Percentiles rank a stretch among this genome's conserved stretches.
Conservation (phyloP, 768 basidiomycete species). For the Cantharellus cinnabarinus region DNA sequence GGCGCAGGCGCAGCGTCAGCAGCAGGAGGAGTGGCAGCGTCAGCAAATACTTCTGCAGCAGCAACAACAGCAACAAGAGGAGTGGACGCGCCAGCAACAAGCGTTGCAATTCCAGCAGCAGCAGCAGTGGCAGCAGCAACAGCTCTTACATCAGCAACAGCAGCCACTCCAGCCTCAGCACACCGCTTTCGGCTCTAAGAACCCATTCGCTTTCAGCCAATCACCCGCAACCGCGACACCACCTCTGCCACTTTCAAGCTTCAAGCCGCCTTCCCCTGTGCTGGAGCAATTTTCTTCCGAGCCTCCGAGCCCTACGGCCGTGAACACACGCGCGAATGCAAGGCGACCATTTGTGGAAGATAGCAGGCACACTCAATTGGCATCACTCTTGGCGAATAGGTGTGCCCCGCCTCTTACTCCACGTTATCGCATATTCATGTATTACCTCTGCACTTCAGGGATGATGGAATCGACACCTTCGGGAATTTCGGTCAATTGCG, state of each 20-base stretch:
- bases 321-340: slow-evolving; percentile 11
- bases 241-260: slow-evolving; percentile 9
- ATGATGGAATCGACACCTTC: slow-evolving; percentile 90
- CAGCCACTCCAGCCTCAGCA: slow-evolving; percentile 18
- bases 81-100: slow-evolving; percentile 19
- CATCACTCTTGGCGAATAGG: slow-evolving; percentile 62
- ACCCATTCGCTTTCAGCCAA: slow-evolving; percentile 58
- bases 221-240: slow-evolving; percentile 12
- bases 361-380: slow-evolving; percentile 54
- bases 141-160: slow-evolving; percentile 12
- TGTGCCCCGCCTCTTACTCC: slow-evolving; percentile 3
- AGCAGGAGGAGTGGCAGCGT: slow-evolving; percentile 24
- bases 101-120: slow-evolving; percentile 15
- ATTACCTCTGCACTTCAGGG: slow-evolving; percentile 17
- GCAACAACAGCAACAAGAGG: slow-evolving; percentile 29
- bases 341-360: slow-evolving; percentile 24
- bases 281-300: slow-evolving; percentile 12
- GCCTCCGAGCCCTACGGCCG: slow-evolving; percentile 22
- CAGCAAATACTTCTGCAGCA: slow-evolving; percentile 26
- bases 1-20: slow-evolving; percentile 9
- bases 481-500: slow-evolving; percentile 70
- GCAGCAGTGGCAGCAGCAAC: slow-evolving; percentile 18
- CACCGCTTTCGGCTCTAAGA: slow-evolving; percentile 55
- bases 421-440: background rate
- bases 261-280: slow-evolving; percentile 31